Percentiles rank a stretch among this genome's conserved stretches.
Conservation (phyloP, 202 grass and related monocot species). For the Sporobolus alterniflorus region DNA sequence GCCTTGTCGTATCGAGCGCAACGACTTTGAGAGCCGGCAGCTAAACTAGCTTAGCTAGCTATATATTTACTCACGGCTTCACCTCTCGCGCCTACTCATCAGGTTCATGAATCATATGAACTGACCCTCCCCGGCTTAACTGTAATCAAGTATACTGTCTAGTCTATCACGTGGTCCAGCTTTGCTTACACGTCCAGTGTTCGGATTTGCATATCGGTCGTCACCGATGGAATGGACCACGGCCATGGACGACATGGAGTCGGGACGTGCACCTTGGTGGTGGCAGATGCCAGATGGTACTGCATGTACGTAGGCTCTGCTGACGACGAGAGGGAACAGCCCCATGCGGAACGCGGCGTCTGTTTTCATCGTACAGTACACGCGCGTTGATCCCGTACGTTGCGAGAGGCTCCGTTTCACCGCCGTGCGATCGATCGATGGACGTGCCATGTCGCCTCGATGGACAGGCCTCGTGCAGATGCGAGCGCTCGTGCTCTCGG, state of each 20-base stretch:
- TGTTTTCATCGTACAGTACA: background rate
- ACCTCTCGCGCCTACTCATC: background rate
- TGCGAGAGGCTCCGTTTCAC: background rate
- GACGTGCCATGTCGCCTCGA: slow-evolving; percentile 17
- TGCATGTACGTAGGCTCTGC: background rate
- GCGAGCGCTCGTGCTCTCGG: background rate
- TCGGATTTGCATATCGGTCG: too few species aligned
- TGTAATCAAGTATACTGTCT: background rate
- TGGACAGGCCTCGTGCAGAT: too few species aligned
- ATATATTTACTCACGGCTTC: background rate
- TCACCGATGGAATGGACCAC: background rate
- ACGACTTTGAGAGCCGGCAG: background rate
- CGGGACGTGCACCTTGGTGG: slow-evolving; percentile 38
- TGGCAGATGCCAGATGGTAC: background rate
- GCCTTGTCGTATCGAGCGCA: slow-evolving; percentile 31
- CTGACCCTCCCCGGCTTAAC: background rate
- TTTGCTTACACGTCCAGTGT: too few species aligned
- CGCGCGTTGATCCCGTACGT: background rate
- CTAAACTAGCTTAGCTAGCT: background rate
- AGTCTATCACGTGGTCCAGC: background rate
- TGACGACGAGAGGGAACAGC: background rate
- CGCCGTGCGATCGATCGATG: background rate
- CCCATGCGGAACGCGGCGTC: background rate
- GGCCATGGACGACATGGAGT: background rate
- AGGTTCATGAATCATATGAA: slow-evolving; percentile 9